Conservation (phyloP, 495 filamentous ascomycete species). For the Lasiosphaeria hispida region DNA sequence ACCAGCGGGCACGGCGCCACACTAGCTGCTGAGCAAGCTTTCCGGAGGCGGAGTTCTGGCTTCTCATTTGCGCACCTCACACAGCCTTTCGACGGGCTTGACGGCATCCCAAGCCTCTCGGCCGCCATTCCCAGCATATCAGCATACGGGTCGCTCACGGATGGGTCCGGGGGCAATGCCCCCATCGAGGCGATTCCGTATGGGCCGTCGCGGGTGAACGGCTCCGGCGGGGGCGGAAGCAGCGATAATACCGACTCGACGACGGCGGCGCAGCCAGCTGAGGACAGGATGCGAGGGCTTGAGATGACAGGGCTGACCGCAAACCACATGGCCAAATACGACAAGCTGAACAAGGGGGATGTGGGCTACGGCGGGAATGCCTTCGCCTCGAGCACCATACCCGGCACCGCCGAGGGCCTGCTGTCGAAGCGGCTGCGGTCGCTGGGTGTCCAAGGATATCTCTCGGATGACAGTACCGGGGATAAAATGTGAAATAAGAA, state of each 20-base stretch:
- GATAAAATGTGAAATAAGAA: no score
- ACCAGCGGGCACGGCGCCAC: constrained; percentile 36
- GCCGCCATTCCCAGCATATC: not conserved
- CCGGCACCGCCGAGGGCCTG: constrained; percentile 38
- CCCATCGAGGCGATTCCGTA: constrained; percentile 41
- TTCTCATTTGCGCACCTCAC: constrained; percentile 39
- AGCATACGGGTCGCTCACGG: not conserved
- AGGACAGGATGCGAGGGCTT: constrained; percentile 17
- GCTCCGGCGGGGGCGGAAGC: constrained; percentile 5
- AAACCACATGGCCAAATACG: constrained; percentile 60
- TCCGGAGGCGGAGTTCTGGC: constrained; percentile 56
- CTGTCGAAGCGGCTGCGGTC: constrained; percentile 46
- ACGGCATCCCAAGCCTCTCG: constrained; percentile 29
- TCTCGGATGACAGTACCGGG: no score
- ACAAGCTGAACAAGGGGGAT: constrained; percentile 67
- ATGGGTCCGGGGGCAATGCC: constrained; percentile 18
- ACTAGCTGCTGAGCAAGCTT: constrained; percentile 54
- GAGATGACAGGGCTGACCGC: constrained; percentile 19
- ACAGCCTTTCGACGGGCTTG: constrained; percentile 35
- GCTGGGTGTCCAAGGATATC: constrained; percentile 32
- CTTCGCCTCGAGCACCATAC: constrained; percentile 32
- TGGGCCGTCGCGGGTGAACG: constrained; percentile 19
- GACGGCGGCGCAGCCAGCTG: not conserved
- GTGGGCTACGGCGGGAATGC: constrained; percentile 64
- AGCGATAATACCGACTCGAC: constrained; percentile 17